phyloP scores from a whole-genome alignment of 176 grass and related monocot genomes.

The Musa itinerans region DNA sequence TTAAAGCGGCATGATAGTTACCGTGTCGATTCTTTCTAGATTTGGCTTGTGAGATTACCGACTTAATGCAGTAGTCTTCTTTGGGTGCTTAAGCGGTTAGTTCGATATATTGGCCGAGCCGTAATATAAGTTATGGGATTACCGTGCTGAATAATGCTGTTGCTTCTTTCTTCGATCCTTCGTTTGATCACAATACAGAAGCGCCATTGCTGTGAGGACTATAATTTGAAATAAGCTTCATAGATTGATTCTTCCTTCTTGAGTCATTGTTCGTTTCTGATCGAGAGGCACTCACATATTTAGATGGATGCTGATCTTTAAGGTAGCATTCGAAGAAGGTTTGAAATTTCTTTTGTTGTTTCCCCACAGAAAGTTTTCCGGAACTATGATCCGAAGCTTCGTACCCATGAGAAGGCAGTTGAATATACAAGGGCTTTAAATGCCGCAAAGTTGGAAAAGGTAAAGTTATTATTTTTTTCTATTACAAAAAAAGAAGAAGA shows the following conservation, averaged over 20 bases:
- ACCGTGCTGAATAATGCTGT: not conserved
- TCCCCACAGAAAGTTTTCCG: slow-evolving; percentile 78
- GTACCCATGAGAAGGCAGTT: slow-evolving; percentile 72
- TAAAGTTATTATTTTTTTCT: not conserved
- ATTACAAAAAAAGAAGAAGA: not conserved
- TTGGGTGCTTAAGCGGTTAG: too few species aligned
- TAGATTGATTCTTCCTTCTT: not conserved
- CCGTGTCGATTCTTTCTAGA: not conserved
- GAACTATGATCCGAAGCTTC: slow-evolving; percentile 85
- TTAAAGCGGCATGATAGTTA: not conserved
- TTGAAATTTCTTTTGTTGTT: not conserved
- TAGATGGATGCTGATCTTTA: too few species aligned
- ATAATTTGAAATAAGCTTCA: not conserved
- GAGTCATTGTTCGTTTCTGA: slow-evolving; percentile 1
- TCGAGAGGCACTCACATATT: too few species aligned
- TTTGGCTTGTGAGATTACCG: not conserved
- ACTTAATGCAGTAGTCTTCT: too few species aligned
- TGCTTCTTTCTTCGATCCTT: not conserved
- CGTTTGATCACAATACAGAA: too few species aligned
- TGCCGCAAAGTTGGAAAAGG: slow-evolving; percentile 94
- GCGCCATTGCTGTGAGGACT: not conserved
- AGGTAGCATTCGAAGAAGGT: too few species aligned
- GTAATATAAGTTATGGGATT: not conserved
- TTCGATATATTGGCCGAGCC: too few species aligned
- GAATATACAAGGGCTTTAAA: slow-evolving; percentile 90